Conservation (phyloP, 192 early-diverging fungal genomes). For the Hyaloraphidium curvatum region DNA sequence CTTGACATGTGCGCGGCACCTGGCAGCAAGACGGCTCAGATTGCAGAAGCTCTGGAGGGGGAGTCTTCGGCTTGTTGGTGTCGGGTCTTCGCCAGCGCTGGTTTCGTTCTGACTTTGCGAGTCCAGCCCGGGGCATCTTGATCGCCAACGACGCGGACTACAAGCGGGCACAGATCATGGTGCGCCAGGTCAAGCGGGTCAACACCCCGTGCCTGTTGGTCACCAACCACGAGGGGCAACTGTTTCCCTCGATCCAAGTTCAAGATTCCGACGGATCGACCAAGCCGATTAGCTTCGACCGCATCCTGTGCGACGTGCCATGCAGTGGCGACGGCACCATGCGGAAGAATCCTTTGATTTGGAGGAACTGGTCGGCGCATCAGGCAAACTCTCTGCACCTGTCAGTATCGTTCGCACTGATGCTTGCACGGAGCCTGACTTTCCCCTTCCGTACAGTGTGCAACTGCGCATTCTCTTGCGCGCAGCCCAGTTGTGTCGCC, state of each 20-base stretch:
- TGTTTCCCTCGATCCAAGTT: constrained; percentile 56
- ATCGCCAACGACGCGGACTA: constrained; percentile 93
- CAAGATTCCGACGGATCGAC: neutral
- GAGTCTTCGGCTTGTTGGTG: constrained; percentile 9
- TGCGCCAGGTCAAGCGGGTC: constrained; percentile 87
- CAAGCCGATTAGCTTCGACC: constrained; percentile 64
- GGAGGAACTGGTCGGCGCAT: constrained; percentile 64
- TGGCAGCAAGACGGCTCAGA: constrained; percentile 92
- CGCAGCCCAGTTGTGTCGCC: constrained; percentile 67
- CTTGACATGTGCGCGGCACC: constrained; percentile 97
- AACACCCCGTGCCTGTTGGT: constrained; percentile 82
- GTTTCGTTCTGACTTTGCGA: neutral
- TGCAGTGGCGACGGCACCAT: constrained; percentile 96
- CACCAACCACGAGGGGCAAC: constrained; percentile 87
- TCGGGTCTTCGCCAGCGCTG: constrained; percentile 26
- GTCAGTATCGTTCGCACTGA: constrained; percentile 2
- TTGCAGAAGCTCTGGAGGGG: constrained; percentile 27
- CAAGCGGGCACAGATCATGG: constrained; percentile 77
- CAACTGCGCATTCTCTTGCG: constrained; percentile 79
- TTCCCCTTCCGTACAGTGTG: constrained; percentile 14
- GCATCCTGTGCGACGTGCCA: constrained; percentile 91
- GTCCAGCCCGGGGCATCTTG: constrained; percentile 40
- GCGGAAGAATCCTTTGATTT: constrained; percentile 85
- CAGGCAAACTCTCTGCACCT: constrained; percentile 63
- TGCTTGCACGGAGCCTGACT: neutral